Base-by-base conservation (phyloP, 2,329 filamentous ascomycete species). In the Microsporum canis region DNA sequence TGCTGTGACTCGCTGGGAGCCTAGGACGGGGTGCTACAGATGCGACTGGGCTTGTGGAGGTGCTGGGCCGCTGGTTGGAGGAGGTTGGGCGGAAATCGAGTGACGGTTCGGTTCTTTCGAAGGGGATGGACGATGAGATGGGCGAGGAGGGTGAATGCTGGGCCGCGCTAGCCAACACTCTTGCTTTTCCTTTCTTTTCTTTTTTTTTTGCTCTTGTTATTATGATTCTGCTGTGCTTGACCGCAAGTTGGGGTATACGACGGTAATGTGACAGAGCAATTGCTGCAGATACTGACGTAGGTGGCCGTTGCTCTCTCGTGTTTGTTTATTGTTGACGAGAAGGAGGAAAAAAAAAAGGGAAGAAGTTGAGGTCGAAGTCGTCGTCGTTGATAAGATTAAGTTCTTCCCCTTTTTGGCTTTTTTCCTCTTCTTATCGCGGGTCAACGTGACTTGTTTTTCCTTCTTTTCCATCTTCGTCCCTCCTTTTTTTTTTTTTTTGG, bases 201-300 rank as follows among this genome's bases (percentile, higher is more conserved):
- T 39, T 39, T 41, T 4, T 41, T 41, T 43, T 43, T 43, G 14
- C 8, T 43, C 17, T n/a, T 43, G 4, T 6, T 43, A n/a, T n/a
- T 43, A 10, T 8, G 17, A 7, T 56, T 31, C n/a, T 47, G 14
- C 43, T 17, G 8, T 39, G 36, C 60, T 43, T 61, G 62, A 63
- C 62, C 62, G 62, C 60, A 63, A 63, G 60, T 63, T 63, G 62
- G 17, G 62, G 62, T 60, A 60, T 33, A 60, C 51, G 34, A 33
- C 34, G 51, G 29, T 8, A 17, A 56, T 33, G 51, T 38, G 51
- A 56, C 23, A 29, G 43, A 47, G 43, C 43, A 12, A 8, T 23
- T 8, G 43, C 8, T 47, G 43, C 43, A 47, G 43, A 47, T 17
- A 29, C 43, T 47, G 43, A 27, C 43, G 43, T 27, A 47, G 43